A percentile compares a stretch with the other conserved stretches of the same genome.
phyloP scores from a whole-genome alignment of 805 yeast genomes.

The Scheffersomyces lignosus region DNA sequence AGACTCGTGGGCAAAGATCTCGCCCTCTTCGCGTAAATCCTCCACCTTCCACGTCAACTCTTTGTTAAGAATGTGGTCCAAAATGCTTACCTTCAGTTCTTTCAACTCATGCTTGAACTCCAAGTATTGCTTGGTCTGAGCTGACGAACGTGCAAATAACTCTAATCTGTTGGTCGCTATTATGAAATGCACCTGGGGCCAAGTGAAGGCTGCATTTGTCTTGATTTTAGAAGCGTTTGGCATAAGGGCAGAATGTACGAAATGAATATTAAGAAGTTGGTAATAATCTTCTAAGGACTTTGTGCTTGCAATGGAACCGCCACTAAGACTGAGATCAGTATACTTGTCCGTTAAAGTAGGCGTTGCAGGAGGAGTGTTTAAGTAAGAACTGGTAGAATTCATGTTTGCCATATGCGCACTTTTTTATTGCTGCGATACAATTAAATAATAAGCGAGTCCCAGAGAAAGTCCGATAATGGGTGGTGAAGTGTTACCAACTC shows the following conservation, averaged over 20 bases:
- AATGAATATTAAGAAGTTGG: slow-evolving; percentile 14
- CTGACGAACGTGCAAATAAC: slow-evolving; percentile 48
- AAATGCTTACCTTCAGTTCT: slow-evolving; percentile 38
- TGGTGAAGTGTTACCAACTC: no score
- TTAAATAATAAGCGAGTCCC: no score
- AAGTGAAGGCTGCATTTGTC: slow-evolving; percentile 40
- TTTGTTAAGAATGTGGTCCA: slow-evolving; percentile 47
- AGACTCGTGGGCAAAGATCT: slow-evolving; percentile 39
- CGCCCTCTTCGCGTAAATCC: slow-evolving; percentile 30
- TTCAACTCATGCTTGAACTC: slow-evolving; percentile 44
- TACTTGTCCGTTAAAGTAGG: slow-evolving; percentile 1
- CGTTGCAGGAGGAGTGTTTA: slow-evolving; percentile 13
- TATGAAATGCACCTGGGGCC: slow-evolving; percentile 43
- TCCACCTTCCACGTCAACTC: slow-evolving; percentile 52
- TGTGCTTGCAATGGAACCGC: background rate
- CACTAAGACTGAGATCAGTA: background rate
- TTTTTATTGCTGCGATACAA: no score
- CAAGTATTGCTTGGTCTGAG: slow-evolving; percentile 44
- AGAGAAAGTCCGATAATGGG: no score
- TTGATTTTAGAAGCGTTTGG: slow-evolving; percentile 36
- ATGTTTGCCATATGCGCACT: no score
- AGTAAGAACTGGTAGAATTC: slow-evolving; percentile 5
- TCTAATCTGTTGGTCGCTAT: slow-evolving; percentile 45
- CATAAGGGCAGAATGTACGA: slow-evolving; percentile 34
- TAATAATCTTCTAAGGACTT: slow-evolving; percentile 9